Conservation (phyloP, 2,329 filamentous ascomycete species). For the Akanthomyces lecanii region DNA sequence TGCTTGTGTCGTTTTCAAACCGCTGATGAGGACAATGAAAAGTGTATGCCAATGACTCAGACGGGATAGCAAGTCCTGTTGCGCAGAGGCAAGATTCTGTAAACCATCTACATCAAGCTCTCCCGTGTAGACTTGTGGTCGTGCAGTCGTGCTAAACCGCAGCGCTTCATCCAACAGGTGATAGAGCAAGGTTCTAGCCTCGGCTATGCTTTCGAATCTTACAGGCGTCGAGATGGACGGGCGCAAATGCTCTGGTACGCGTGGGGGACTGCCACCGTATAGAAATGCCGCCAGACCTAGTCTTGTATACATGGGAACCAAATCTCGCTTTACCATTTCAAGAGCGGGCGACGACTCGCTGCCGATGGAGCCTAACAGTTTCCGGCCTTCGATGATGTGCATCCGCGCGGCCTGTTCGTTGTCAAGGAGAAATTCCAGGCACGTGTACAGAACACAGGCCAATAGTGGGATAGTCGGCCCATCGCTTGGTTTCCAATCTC, state of each 20-base stretch:
- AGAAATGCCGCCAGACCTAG: slow-evolving; percentile 39
- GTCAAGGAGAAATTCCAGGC: slow-evolving; percentile 51
- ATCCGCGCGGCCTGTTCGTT: slow-evolving; percentile 43
- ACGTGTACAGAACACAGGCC: slow-evolving; percentile 48
- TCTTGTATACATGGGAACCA: slow-evolving; percentile 42
- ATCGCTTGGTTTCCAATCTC: slow-evolving; percentile 32
- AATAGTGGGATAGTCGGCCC: slow-evolving; percentile 35
- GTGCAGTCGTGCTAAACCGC: slow-evolving; percentile 31
- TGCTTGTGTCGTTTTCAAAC: slow-evolving; percentile 14
- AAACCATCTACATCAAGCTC: slow-evolving; percentile 24
- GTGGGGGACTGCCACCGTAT: slow-evolving; percentile 34
- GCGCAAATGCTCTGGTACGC: slow-evolving; percentile 35
- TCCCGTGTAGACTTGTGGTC: slow-evolving; percentile 26
- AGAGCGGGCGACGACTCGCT: slow-evolving; percentile 28
- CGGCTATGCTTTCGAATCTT: slow-evolving; percentile 31
- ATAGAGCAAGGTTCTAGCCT: slow-evolving; percentile 31
- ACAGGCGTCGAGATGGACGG: slow-evolving; percentile 28
- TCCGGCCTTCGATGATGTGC: slow-evolving; percentile 41
- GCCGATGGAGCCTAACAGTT: slow-evolving; percentile 35
- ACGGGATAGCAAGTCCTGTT: slow-evolving; percentile 30
- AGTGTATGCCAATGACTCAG: slow-evolving; percentile 29
- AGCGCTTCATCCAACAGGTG: slow-evolving; percentile 38
- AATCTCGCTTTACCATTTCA: slow-evolving; percentile 35
- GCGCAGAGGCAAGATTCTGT: slow-evolving; percentile 27
- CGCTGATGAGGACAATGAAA: slow-evolving; percentile 26